Evolutionary conservation across 306 rosid species (phyloP), one percentile per base, ranked within the genome.

Genomic region (Cyamopsis tetragonoloba): DNA sequence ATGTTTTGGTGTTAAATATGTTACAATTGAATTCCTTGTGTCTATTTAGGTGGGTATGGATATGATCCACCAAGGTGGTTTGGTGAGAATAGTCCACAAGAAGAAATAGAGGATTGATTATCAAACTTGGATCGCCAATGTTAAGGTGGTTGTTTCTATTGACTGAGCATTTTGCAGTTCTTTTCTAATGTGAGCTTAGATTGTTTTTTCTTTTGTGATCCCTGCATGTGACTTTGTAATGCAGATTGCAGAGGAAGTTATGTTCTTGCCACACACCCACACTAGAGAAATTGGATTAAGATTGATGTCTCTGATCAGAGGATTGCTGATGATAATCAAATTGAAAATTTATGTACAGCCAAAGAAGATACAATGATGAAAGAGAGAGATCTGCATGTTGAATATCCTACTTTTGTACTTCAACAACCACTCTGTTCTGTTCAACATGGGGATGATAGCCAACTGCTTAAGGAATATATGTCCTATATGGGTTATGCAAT

Each of bases 11-110:
- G 19, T 43, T 70, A 3, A 42, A 31, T 43, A 9, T 35, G 35
- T 31, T 15, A 22, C 13, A 9, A 42, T 34, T 54, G 11, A 6
- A 9, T 70, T 41, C 42, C 0, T 62, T 6, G 27, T 32, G 1
- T 18, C 6, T 12, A n/a, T 68, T 24, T 69, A 87, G 96, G 96
- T 72, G 92, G 96, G 31, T 81, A 81, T 61, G 95, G 98, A 32
- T 89, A 81, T 77, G 98, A 92, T 87, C 96, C 96, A 44, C 98
- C 96, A 0, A 73, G 88, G 74, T 92, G 96, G 98, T 92, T 89
- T 65, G 88, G 69, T 39, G 95, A 87, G 79, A 59, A 13, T 42
- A 74, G 48, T 0, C 70, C 77, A 24, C 58, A 68, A 15, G 88
- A 85, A 76, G 89, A 92, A 42, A 31, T 58, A 2, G 80, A 41